Evolutionary conservation across 2,329 filamentous ascomycete genomes (phyloP).

Genomic region (Fusarium decemcellulare): DNA sequence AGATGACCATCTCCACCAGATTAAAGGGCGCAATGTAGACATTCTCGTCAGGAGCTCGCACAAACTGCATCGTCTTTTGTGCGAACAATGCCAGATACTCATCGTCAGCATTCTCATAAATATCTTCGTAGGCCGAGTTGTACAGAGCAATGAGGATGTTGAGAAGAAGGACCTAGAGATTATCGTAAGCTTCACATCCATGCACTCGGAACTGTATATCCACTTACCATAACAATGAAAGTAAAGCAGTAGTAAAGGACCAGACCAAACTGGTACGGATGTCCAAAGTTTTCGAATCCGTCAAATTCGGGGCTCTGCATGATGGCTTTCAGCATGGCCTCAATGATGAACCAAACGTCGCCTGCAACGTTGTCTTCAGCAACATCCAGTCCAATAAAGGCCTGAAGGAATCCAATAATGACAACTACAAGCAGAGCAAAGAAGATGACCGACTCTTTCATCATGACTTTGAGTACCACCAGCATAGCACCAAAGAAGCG

Average conservation of each 20-base stretch:
- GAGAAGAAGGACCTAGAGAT: constrained; percentile 75
- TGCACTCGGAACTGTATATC: not conserved
- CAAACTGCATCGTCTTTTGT: constrained; percentile 96
- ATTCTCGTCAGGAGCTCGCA: constrained; percentile 96
- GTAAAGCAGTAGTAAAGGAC: constrained; percentile 98
- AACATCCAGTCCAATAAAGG: constrained; percentile 92
- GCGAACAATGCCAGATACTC: constrained; percentile 95
- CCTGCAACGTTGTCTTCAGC: constrained; percentile 79
- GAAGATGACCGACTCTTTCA: constrained; percentile 95
- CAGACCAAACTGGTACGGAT: constrained; percentile 93
- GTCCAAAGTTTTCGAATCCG: constrained; percentile 91
- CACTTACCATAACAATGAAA: constrained; percentile 90
- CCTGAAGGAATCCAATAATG: constrained; percentile 89
- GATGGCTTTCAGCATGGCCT: constrained; percentile 89
- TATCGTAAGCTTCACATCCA: not conserved
- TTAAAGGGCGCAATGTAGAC: constrained; percentile 98
- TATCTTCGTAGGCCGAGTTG: constrained; percentile 96
- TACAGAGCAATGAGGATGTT: constrained; percentile 98
- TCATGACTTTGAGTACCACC: constrained; percentile 95
- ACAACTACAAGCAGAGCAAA: constrained; percentile 91
- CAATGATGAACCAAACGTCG: constrained; percentile 81
- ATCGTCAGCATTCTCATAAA: constrained; percentile 92
- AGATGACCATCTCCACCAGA: constrained; percentile 85
- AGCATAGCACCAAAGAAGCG: constrained; percentile 99
- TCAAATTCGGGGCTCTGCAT: constrained; percentile 93